Base-by-base conservation (phyloP, 2,329 filamentous ascomycete genomes). In the Curvularia spicifera region DNA sequence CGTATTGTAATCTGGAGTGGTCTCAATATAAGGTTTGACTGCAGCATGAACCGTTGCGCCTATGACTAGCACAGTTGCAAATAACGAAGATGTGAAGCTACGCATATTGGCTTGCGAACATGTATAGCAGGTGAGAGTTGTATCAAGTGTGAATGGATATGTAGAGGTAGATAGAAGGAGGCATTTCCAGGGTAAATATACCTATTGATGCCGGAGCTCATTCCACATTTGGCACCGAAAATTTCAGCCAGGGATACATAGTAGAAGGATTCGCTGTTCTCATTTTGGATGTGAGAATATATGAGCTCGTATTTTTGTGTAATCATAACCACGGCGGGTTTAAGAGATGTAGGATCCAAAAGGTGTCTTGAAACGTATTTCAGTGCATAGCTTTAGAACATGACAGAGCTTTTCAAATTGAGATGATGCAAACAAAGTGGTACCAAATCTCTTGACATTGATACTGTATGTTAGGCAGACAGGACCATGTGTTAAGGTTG, bases 1-100 rank as follows among this genome's bases (percentile, higher is more conserved):
- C 0, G 71, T 73, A 35, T 62, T 62, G 50, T 63, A 65, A 22
- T 74, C 71, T 10, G 66, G 65, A 12, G 44, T 31, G 3, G 61
- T 68, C 29, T 43, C 60, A 43, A 73, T 71, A 50, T 64, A 69
- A 2, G 66, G 50, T 42, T 66, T 61, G 31, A 60, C 4, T 1
- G 56, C 56, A 2, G 51, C 20, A 45, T 48, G 31, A 5, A 26
- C 12, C 9, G 7, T 8, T 47, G 12, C 5, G 58, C 2, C 33
- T 13, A 22, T 28, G 2, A 28, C 13, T 28, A 39, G 1, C 15
- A 49, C 22, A 26, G 33, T 28, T 39, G 22, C 47, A 13, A 49
- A 12, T n/a, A 49, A 13, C 4, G 47, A 49, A 18, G 33, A 12
- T 3, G n/a, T 28, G 15, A 49, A 39, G 20, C 13, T 15, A 49